These are phyloP conservation scores for Hanseniaspora lindneri DNA, from an alignment of 805 yeast species.

Conservation along the genomic window DNA sequence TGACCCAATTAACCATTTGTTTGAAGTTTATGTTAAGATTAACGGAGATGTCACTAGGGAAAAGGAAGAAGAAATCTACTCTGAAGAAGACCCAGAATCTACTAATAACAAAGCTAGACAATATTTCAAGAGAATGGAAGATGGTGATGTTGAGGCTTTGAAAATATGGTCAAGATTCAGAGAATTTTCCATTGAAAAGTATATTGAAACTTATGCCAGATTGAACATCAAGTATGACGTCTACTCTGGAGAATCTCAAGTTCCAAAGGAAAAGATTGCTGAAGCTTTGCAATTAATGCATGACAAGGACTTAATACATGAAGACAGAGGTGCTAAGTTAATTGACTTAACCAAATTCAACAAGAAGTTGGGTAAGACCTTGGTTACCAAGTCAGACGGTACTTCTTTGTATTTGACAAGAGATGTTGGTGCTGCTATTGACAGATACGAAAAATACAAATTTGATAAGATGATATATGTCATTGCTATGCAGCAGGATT, in stretches of 20 bases:
- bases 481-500: conserved; percentile 91
- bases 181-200: conserved; percentile 76
- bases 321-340: conserved; percentile 81
- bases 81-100: conserved; percentile 30
- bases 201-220: conserved; percentile 79
- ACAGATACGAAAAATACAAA: conserved; percentile 68
- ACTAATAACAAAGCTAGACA: conserved; percentile 78
- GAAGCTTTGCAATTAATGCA: conserved; percentile 50
- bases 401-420: conserved; percentile 88
- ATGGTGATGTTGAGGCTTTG: conserved; percentile 74
- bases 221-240: conserved; percentile 77
- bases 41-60: conserved; percentile 59
- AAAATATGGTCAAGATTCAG: conserved; percentile 78
- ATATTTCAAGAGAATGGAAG: conserved; percentile 84
- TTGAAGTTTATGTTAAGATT: conserved; percentile 81
- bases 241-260: conserved; percentile 95
- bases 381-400: conserved; percentile 90
- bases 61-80: conserved; percentile 34
- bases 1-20: conserved; percentile 90
- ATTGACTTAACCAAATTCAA: conserved; percentile 75
- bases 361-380: conserved; percentile 85
- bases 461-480: conserved; percentile 96
- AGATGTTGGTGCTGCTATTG: conserved; percentile 92
- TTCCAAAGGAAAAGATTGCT: conserved; percentile 58
- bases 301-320: conserved; percentile 60